Percentiles rank a stretch among this genome's conserved stretches.
phyloP scores from a whole-genome alignment of 306 rosid species.

The Boehmeria nivea region DNA sequence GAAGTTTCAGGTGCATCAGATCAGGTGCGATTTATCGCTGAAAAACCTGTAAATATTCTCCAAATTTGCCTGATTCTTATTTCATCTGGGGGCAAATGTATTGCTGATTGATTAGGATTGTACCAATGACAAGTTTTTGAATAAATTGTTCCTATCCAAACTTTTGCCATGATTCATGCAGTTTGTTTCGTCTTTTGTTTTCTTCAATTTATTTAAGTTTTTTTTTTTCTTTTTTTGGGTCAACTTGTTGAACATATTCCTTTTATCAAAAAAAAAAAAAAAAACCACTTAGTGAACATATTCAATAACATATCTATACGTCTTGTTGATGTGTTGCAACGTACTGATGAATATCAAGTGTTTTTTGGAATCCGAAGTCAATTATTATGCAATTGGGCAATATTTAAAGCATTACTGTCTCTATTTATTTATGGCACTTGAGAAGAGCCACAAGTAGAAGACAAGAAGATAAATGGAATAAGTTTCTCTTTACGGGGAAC shows the following conservation, averaged over 20 bases:
- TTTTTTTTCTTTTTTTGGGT: background rate
- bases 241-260: background rate
- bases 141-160: conserved; percentile 12
- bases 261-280: no score
- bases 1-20: conserved; percentile 16
- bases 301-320: no score
- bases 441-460: no score
- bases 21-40: conserved; percentile 9
- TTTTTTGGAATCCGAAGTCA: no score
- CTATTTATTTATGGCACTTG: no score
- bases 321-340: no score
- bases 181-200: background rate
- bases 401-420: no score
- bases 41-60: conserved; percentile 36
- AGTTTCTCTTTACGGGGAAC: no score
- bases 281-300: no score
- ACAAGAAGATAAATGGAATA: no score
- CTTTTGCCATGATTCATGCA: conserved; percentile 8
- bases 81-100: conserved; percentile 15
- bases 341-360: no score
- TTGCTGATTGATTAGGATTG: conserved; percentile 26
- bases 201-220: conserved; percentile 1
- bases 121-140: conserved; percentile 23
- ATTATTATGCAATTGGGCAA: no score
- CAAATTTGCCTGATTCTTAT: conserved; percentile 23